Conservation (phyloP, 805 yeast species). For the Candida takata region DNA sequence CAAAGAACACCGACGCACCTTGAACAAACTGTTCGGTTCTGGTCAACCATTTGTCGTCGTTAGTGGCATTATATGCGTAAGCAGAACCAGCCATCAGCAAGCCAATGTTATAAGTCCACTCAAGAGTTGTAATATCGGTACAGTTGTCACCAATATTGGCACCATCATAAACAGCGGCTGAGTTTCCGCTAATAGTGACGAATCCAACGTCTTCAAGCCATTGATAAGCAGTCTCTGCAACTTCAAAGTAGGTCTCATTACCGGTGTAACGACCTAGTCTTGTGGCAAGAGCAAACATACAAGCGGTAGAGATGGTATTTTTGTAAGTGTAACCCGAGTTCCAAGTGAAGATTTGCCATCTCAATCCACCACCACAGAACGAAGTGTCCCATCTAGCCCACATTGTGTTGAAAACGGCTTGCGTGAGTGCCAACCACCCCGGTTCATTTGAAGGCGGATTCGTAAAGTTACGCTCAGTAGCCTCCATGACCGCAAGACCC, state of each 20-base stretch:
- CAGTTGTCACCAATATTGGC: slow-evolving; percentile 45
- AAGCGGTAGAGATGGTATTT: slow-evolving; percentile 57
- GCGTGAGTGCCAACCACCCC: slow-evolving; percentile 53
- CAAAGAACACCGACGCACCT: slow-evolving; percentile 43
- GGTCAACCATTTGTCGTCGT: slow-evolving; percentile 42
- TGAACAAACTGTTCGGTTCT: slow-evolving; percentile 38
- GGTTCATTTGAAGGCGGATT: slow-evolving; percentile 41
- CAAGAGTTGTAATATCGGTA: slow-evolving; percentile 37
- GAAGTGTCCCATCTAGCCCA: slow-evolving; percentile 52
- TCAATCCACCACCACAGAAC: slow-evolving; percentile 56
- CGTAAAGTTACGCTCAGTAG: slow-evolving; percentile 55
- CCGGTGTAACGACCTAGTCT: slow-evolving; percentile 57
- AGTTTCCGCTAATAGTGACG: slow-evolving; percentile 29
- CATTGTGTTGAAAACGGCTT: slow-evolving; percentile 60
- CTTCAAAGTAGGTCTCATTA: slow-evolving; percentile 45
- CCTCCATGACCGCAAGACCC: slow-evolving; percentile 62
- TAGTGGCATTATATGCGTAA: slow-evolving; percentile 57
- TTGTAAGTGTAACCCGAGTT: slow-evolving; percentile 63
- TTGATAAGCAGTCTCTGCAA: slow-evolving; percentile 48
- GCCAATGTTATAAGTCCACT: slow-evolving; percentile 72
- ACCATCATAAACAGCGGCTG: slow-evolving; percentile 47
- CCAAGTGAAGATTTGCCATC: slow-evolving; percentile 73
- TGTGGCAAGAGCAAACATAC: slow-evolving; percentile 55
- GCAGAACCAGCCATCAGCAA: slow-evolving; percentile 62
- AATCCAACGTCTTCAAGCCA: slow-evolving; percentile 50